Base-by-base conservation (phyloP, 805 yeast genomes). In the Candida caryicola region DNA sequence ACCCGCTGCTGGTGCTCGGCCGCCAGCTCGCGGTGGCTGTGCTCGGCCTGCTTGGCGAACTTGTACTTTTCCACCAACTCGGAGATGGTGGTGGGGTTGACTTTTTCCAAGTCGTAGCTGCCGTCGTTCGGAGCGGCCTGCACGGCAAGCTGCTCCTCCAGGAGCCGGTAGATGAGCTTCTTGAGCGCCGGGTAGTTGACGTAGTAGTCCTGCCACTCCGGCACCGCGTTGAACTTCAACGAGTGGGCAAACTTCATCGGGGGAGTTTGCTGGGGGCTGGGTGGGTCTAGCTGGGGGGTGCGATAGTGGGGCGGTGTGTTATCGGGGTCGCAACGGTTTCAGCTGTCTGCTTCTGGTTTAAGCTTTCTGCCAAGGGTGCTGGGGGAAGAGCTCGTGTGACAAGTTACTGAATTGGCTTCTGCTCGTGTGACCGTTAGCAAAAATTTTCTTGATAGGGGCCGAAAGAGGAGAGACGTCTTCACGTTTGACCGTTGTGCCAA, bases 81-180 rank as follows among this genome's bases (percentile, higher is more conserved):
- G n/a, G 55, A 47, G 9, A 62, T 57, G 12, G 59, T 57, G 10
- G 58, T 53, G 5, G 40, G 43, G 42, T 53, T 52, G 13, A 46
- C 44, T 12, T 39, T 41, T 4, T 50, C 45, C 19, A 52, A 44
- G 12, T 45, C 37, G 27, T 46, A 44, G 10, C 48, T 41, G 7
- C 60, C 60, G 27, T 59, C 62, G 30, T 47, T 47, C n/a, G 64
- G 60, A 18, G 43, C 51, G 27, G 30, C 43, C 4, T 29, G 5
- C 3, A 31, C 35, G 28, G 49, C 49, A 16, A 61, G 39, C 43
- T 65, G 70, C 25, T 57, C 59, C 39, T 64, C 63, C 40, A 79
- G 83, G 26, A 81, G 64, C 44, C 69, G 62, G 51, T 81, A 81
- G 25, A 80, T 73, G 21, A 69, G 51, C 50, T 79, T 77, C 51